phyloP scores from a whole-genome alignment of 2,329 filamentous ascomycete genomes.

The Stagonosporopsis vannaccii region DNA sequence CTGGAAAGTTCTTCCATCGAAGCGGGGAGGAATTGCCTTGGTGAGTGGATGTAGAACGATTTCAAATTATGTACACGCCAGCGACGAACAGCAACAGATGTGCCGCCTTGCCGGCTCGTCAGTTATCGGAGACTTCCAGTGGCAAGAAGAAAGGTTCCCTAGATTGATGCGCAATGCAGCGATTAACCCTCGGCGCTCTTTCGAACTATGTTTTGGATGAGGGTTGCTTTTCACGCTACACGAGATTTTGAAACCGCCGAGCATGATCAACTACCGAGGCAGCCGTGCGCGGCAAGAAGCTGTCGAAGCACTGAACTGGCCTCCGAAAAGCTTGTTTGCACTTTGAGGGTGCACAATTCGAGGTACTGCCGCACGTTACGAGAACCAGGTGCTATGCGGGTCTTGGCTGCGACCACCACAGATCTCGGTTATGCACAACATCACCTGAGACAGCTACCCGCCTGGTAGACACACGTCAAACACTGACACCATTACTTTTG shows the following conservation, averaged over 20 bases:
- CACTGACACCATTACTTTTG: not conserved
- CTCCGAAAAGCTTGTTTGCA: not conserved
- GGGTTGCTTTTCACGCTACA: slow-evolving; percentile 1
- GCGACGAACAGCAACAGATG: not conserved
- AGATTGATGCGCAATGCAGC: not conserved
- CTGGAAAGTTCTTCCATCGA: slow-evolving; percentile 55
- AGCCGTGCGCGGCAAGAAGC: not conserved
- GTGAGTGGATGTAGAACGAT: slow-evolving; percentile 32
- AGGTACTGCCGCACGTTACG: not conserved
- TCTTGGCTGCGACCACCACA: not conserved
- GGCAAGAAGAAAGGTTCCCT: not conserved
- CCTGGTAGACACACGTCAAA: not conserved
- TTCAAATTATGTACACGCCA: not conserved
- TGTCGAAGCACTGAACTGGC: not conserved
- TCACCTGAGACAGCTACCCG: slow-evolving; percentile 1
- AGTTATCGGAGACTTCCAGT: not conserved
- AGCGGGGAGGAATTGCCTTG: slow-evolving; percentile 55
- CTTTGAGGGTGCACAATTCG: too few species aligned
- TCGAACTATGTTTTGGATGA: slow-evolving; percentile 4
- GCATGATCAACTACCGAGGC: slow-evolving; percentile 2
- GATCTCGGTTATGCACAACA: not conserved
- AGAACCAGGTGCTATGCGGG: too few species aligned
- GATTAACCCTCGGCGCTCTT: slow-evolving; percentile 3
- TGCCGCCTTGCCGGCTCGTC: not conserved
- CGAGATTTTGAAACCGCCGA: slow-evolving; percentile 10